Evolutionary conservation across 176 grass and related monocot genomes (phyloP).

Genomic region (Bromus sterilis): DNA sequence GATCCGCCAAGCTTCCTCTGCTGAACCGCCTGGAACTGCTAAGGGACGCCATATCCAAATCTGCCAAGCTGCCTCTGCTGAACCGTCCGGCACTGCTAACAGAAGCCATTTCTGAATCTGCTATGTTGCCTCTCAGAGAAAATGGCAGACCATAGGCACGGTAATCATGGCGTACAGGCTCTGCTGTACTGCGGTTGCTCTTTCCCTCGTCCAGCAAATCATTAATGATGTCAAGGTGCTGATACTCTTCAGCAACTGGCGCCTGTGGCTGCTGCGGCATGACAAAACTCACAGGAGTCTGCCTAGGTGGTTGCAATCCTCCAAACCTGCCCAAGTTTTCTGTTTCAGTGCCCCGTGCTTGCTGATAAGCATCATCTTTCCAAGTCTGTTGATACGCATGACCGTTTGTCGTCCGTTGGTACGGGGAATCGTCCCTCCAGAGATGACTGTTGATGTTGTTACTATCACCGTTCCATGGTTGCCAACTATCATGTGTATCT

Average conservation of each 20-base stretch:
- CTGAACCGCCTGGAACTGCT: constrained; percentile 30
- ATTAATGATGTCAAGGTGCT: constrained; percentile 87
- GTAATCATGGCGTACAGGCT: constrained; percentile 34
- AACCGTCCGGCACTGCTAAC: constrained; percentile 21
- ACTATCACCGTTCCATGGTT: constrained; percentile 41
- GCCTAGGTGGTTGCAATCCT: constrained; percentile 24
- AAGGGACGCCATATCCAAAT: constrained; percentile 18
- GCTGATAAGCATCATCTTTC: constrained; percentile 33
- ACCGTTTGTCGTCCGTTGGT: constrained; percentile 27
- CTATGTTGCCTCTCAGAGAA: constrained; percentile 28
- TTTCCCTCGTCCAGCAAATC: constrained; percentile 87
- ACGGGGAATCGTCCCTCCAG: constrained; percentile 17
- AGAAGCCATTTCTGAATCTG: constrained; percentile 21
- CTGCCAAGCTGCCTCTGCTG: constrained; percentile 13
- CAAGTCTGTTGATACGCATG: constrained; percentile 13
- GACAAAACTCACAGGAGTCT: constrained; percentile 3
- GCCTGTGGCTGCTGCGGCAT: constrained; percentile 41
- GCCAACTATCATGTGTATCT: constrained; percentile 35
- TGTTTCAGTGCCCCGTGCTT: constrained; percentile 30
- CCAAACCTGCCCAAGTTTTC: constrained; percentile 29
- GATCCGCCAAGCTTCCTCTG: constrained; percentile 23
- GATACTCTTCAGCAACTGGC: constrained; percentile 52
- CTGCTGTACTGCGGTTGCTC: constrained; percentile 32
- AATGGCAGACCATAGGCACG: constrained; percentile 31
- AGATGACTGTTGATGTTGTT: constrained; percentile 32